A percentile compares a stretch with the other conserved stretches of the same genome.
Evolutionary conservation across 768 basidiomycete species (phyloP).

Genomic region (Tulasnella sp.): DNA sequence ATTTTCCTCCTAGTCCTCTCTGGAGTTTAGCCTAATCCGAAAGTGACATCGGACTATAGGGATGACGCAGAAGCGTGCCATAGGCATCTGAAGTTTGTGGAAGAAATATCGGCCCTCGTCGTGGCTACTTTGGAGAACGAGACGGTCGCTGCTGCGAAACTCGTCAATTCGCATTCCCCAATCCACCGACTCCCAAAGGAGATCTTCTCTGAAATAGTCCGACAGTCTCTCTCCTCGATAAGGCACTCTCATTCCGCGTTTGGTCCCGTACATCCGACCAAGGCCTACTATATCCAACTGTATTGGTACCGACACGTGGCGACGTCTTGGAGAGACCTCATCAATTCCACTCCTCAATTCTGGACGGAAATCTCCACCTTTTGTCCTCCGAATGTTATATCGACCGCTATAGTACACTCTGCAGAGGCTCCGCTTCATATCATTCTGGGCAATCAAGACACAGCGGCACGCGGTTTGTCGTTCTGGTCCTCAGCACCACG

Average conservation of each 20-base stretch:
- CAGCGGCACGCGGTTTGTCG: neutral
- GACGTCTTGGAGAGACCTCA: neutral
- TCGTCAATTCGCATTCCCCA: neutral
- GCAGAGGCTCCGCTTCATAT: neutral
- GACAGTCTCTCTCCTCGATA: neutral
- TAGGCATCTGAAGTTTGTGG: too few relatives aligned
- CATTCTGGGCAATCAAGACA: neutral
- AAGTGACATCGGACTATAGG: too few relatives aligned
- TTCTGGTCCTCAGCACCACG: neutral
- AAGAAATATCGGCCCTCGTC: neutral
- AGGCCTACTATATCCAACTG: neutral
- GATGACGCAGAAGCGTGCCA: too few relatives aligned
- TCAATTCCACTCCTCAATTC: neutral
- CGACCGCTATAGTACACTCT: neutral
- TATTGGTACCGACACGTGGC: neutral
- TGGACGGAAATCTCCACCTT: neutral
- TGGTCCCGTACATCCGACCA: neutral
- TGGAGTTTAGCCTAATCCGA: too few relatives aligned
- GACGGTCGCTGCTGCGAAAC: neutral
- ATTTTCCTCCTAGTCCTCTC: too few relatives aligned
- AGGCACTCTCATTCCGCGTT: neutral
- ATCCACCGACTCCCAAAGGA: neutral
- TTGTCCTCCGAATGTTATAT: neutral
- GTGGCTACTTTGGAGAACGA: neutral
- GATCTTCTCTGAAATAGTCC: neutral